A percentile compares a stretch with the other conserved stretches of the same genome.
These are phyloP conservation scores for Entomophthora muscae DNA, from an alignment of 371 early-diverging fungal species.

Conservation along the genomic window DNA sequence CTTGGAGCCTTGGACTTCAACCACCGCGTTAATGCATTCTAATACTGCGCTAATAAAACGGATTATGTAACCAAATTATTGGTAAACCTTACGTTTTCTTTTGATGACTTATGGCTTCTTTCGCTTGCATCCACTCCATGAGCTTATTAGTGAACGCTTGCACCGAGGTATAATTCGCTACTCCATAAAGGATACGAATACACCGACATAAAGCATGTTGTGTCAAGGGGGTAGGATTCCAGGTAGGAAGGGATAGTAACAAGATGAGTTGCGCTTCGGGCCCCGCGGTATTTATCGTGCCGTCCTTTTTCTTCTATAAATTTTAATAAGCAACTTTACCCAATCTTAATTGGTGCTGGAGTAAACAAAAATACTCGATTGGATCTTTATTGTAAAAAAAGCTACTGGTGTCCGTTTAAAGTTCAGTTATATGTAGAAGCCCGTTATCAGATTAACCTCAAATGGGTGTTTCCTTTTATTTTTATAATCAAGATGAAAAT, in stretches of 20 bases:
- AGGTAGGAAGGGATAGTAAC: slow-evolving; percentile 5
- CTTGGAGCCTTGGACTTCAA: slow-evolving; percentile 5
- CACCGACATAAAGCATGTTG: background rate
- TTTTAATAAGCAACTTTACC: no score
- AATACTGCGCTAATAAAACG: background rate
- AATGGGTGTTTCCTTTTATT: no score
- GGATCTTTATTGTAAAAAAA: no score
- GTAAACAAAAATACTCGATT: no score
- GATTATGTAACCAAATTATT: background rate
- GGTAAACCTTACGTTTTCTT: slow-evolving; percentile 7
- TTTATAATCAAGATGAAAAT: no score
- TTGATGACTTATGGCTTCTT: slow-evolving; percentile 4
- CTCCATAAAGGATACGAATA: background rate
- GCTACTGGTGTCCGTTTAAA: no score
- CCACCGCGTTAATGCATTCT: background rate
- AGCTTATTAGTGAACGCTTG: background rate
- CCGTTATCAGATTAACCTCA: no score
- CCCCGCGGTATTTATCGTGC: background rate
- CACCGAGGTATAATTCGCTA: background rate
- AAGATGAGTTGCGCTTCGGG: slow-evolving; percentile 4
- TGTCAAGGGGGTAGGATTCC: slow-evolving; percentile 6
- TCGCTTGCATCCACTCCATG: slow-evolving; percentile 1
- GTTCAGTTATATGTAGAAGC: no score
- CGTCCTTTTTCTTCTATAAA: background rate
- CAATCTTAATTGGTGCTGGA: no score